phyloP scores from a whole-genome alignment of 441 rosid genomes.

The Arabidopsis hybrid region DNA sequence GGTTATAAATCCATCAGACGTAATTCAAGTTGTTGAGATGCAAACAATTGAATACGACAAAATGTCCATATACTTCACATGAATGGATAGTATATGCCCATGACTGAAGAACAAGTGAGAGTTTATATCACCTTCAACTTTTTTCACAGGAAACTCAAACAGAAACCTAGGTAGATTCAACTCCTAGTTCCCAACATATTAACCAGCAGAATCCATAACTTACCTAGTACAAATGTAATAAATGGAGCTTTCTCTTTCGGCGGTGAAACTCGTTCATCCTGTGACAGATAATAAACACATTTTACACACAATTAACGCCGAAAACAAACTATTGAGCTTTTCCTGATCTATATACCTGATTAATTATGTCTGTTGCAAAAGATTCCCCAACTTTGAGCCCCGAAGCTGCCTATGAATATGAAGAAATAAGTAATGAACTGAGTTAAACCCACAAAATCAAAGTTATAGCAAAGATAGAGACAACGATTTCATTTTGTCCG shows the following conservation, averaged over 20 bases:
- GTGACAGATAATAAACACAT: constrained; percentile 35
- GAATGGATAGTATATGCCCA: neutral
- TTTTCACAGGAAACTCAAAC: neutral
- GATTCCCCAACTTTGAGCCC: constrained; percentile 48
- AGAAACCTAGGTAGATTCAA: constrained; percentile 5
- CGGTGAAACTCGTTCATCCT: constrained; percentile 52
- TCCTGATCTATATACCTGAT: constrained; percentile 50
- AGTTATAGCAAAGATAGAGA: neutral
- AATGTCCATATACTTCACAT: neutral
- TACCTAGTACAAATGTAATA: constrained; percentile 89
- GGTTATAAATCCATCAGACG: neutral
- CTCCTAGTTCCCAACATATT: neutral
- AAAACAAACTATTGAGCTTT: neutral
- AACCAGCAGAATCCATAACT: constrained; percentile 30
- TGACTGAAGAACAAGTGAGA: neutral
- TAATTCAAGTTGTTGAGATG: constrained; percentile 1
- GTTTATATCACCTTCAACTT: neutral
- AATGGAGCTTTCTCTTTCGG: constrained; percentile 60
- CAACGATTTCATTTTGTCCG: neutral
- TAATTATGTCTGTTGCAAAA: constrained; percentile 47
- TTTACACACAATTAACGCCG: neutral
- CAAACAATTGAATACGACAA: too few species aligned
- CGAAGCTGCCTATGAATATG: constrained; percentile 50
- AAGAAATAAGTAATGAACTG: neutral
- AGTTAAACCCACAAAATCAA: constrained; percentile 2